Conservation (phyloP, 257 asterid genomes). For the Knoxia roxburghii region DNA sequence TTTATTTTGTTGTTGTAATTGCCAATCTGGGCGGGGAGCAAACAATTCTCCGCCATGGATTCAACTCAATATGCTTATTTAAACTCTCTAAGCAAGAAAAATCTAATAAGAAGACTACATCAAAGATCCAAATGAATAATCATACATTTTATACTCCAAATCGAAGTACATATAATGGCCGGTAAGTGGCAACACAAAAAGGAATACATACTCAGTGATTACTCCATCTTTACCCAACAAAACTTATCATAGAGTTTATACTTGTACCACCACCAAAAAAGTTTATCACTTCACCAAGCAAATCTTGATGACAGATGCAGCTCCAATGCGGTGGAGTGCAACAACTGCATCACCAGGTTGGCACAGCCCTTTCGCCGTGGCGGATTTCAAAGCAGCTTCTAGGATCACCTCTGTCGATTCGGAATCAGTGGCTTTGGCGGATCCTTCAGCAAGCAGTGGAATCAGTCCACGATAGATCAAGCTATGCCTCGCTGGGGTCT, state of each 20-base stretch:
- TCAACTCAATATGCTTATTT: not conserved
- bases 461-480: slow-evolving; percentile 70
- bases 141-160: not conserved
- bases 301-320: slow-evolving; percentile 70
- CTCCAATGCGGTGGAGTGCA: slow-evolving; percentile 73
- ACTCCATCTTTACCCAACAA: too few relatives aligned
- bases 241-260: too few relatives aligned
- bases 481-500: slow-evolving; percentile 81
- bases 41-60: not conserved
- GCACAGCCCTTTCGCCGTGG: slow-evolving; percentile 55
- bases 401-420: slow-evolving; percentile 75
- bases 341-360: slow-evolving; percentile 67
- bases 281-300: slow-evolving; percentile 62
- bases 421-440: slow-evolving; percentile 68
- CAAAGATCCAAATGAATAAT: not conserved
- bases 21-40: too few relatives aligned
- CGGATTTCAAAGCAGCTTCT: slow-evolving; percentile 53
- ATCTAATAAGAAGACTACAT: not conserved
- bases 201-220: too few relatives aligned
- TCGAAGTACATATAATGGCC: not conserved
- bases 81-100: too few relatives aligned
- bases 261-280: not conserved
- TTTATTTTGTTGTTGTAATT: too few relatives aligned
- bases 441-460: slow-evolving; percentile 76
- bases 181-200: too few relatives aligned